Evolutionary conservation across 331 rosid species (phyloP), one percentile per base, ranked within the genome.

Genomic region (Rhamnella rubrinervis): DNA sequence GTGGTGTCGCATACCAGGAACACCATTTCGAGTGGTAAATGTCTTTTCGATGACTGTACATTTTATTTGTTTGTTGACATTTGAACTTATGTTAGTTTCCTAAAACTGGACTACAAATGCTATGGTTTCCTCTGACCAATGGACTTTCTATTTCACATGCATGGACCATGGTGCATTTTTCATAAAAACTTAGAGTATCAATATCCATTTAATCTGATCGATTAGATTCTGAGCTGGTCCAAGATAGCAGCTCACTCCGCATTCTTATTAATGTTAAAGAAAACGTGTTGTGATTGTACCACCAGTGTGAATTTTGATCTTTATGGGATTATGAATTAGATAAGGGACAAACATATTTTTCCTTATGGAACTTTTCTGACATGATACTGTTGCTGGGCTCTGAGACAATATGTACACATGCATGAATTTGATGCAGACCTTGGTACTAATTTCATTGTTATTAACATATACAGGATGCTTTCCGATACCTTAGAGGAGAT

Each of bases 1-100:
- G 8, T 93, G 98, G 97, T 86, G 98, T 78, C 75, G 86, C 77
- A 72, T 93, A 74, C 82, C 90, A 63, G 98, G 98, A 84, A 90
- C 98, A 0, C 88, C 96, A 72, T 93, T 93, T 77, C 86, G 92
- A 31, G 96, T 90, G 91, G 98, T 93, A 83, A 92, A 65, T 67
- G 51, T n/a, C 46, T 71, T 66, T 64, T 50, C 68, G 41, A 41
- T 26, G 58, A 72, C 31, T 4, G 26, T 31, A 31, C 35, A 41
- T 3, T 61, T 61, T 18, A 50, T 70, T 39, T 49, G 21, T n/a
- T 44, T 18, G 1, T 13, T 44, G n/a, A 18, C 47, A 1, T 47
- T 73, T 73, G 40, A 17, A 53, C 25, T 59, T 31, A 6, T 40
- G 19, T 19, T 58, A 37, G 23, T 71, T 38, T 37, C 58, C 69